These are phyloP conservation scores for Linanthus parryae DNA, from an alignment of 148 eudicot species.

Conservation along the genomic window DNA sequence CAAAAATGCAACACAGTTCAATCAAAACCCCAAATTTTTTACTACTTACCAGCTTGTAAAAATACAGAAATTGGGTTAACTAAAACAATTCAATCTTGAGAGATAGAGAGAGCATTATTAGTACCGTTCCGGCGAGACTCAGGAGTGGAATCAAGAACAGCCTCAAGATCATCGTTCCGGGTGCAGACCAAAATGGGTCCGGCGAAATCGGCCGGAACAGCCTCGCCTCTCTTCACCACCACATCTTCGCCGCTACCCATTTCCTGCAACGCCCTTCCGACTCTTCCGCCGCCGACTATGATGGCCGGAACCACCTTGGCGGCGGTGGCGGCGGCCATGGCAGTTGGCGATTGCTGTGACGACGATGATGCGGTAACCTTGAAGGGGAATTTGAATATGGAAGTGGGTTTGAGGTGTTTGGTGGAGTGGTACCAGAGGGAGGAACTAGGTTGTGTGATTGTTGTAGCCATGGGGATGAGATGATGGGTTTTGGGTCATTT, in stretches of 20 bases:
- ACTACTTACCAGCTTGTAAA: no score
- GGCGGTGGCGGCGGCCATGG: conserved; percentile 14
- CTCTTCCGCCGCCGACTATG: conserved; percentile 90
- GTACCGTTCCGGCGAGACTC: conserved; percentile 78
- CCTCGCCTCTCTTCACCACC: conserved; percentile 70
- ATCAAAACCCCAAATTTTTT: no score
- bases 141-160: conserved; percentile 81
- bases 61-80: no score
- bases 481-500: no score
- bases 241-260: conserved; percentile 85
- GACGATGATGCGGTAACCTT: conserved; percentile 11
- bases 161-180: conserved; percentile 90
- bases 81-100: no score
- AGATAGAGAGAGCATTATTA: no score
- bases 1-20: no score
- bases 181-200: conserved; percentile 95
- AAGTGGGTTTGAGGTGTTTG: conserved; percentile 29
- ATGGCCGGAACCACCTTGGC: conserved; percentile 59
- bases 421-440: conserved; percentile 21
- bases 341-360: conserved; percentile 6
- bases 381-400: conserved; percentile 10
- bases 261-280: conserved; percentile 67
- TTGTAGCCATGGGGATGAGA: no score
- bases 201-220: conserved; percentile 64
- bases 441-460: no score